These are phyloP conservation scores for Calocybe gangraenosa DNA, from an alignment of 768 basidiomycete genomes.

Conservation along the genomic window DNA sequence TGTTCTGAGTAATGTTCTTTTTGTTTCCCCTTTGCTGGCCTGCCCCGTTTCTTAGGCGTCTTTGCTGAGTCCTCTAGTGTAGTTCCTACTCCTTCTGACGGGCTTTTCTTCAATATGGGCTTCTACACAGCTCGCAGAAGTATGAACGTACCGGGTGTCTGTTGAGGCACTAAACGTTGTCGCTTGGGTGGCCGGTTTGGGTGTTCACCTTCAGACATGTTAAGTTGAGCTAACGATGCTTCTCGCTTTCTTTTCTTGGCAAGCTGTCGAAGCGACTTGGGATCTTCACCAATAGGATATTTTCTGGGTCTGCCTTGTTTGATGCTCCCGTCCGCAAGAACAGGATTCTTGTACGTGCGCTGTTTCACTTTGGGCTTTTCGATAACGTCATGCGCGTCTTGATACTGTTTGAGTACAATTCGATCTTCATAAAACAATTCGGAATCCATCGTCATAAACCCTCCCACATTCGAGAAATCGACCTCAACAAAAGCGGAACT, in stretches of 20 bases:
- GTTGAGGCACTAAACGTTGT: slow-evolving; percentile 16
- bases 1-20: slow-evolving; percentile 6
- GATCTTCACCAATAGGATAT: slow-evolving; percentile 17
- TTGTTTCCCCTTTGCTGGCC: slow-evolving; percentile 24
- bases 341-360: slow-evolving; percentile 37
- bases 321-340: slow-evolving; percentile 44
- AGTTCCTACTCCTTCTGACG: neutral
- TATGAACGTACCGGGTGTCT: slow-evolving; percentile 6
- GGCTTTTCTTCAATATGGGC: neutral
- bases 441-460: slow-evolving; percentile 42
- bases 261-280: slow-evolving; percentile 12
- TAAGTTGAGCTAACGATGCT: slow-evolving; percentile 7
- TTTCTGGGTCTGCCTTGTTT: slow-evolving; percentile 62
- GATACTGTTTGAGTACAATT: slow-evolving; percentile 36
- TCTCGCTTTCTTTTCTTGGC: slow-evolving; percentile 19
- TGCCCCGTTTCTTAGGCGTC: slow-evolving; percentile 36
- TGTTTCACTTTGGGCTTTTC: slow-evolving; percentile 28
- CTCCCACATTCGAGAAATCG: slow-evolving; percentile 49
- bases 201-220: slow-evolving; percentile 8
- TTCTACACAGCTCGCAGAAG: neutral
- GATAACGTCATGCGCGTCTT: slow-evolving; percentile 45
- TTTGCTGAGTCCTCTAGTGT: neutral
- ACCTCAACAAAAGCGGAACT: slow-evolving; percentile 38
- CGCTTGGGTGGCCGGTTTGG: slow-evolving; percentile 19
- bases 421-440: slow-evolving; percentile 53